A percentile compares a stretch with the other conserved stretches of the same genome.
These are phyloP conservation scores for Aspergillus chevalieri DNA, from an alignment of 2,329 filamentous ascomycete species.

Conservation along the genomic window DNA sequence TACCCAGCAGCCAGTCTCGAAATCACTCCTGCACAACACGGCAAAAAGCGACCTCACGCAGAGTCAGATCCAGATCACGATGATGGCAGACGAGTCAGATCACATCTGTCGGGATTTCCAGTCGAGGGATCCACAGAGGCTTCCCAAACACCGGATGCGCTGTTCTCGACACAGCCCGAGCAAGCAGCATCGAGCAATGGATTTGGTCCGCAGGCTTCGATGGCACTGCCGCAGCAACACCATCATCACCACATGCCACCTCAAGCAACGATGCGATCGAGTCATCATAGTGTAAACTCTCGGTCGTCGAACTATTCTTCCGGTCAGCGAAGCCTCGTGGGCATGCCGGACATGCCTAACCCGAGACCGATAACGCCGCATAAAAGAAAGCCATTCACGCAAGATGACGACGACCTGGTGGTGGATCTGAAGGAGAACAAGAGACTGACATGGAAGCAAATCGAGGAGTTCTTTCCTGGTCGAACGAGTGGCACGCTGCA, in stretches of 20 bases:
- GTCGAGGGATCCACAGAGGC: conserved; percentile 24
- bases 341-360: conserved; percentile 77
- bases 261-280: conserved; percentile 61
- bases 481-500: conserved; percentile 85
- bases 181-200: conserved; percentile 23
- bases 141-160: conserved; percentile 29
- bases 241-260: conserved; percentile 78
- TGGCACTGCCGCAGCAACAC: conserved; percentile 54
- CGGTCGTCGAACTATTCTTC: conserved; percentile 41
- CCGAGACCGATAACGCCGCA: conserved; percentile 75
- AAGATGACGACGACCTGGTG: conserved; percentile 80
- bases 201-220: conserved; percentile 35
- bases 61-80: conserved; percentile 23
- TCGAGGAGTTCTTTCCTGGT: conserved; percentile 91
- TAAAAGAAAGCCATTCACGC: conserved; percentile 89
- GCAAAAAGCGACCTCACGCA: conserved; percentile 30
- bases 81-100: conserved; percentile 20
- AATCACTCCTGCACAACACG: conserved; percentile 24
- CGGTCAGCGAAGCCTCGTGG: conserved; percentile 77
- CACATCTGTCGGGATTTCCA: conserved; percentile 29
- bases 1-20: conserved; percentile 29
- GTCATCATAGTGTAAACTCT: conserved; percentile 52
- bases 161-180: conserved; percentile 28
- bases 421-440: conserved; percentile 92
- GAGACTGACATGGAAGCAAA: conserved; percentile 94